These are phyloP conservation scores for Lepiota brunneoincarnata DNA, from an alignment of 768 basidiomycete genomes.

Conservation along the genomic window DNA sequence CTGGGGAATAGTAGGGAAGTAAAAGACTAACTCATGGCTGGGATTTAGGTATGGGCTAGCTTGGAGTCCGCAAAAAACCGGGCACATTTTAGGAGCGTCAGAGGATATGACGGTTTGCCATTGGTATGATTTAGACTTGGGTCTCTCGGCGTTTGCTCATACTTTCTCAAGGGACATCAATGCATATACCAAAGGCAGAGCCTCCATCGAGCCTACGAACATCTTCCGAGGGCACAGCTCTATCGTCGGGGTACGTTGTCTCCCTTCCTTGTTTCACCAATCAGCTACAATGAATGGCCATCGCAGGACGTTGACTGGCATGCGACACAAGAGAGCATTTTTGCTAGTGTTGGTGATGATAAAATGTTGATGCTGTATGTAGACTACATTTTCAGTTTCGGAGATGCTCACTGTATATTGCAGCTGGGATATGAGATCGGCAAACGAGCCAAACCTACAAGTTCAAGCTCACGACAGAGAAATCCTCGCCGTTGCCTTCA, in stretches of 20 bases:
- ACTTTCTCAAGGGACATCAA: constrained; percentile 78
- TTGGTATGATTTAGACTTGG: constrained; percentile 54
- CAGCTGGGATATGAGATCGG: constrained; percentile 91
- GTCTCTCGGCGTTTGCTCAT: not conserved
- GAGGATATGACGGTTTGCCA: constrained; percentile 96
- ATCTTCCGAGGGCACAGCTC: constrained; percentile 88
- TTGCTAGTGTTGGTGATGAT: constrained; percentile 96
- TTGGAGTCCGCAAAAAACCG: constrained; percentile 84
- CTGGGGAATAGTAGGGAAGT: no score
- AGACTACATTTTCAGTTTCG: not conserved
- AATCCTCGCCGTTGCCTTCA: constrained; percentile 89
- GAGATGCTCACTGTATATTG: not conserved
- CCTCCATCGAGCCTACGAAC: constrained; percentile 78
- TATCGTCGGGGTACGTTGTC: constrained; percentile 77
- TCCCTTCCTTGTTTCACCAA: not conserved
- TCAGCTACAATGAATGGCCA: not conserved
- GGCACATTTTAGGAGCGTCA: constrained; percentile 86
- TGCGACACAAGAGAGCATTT: constrained; percentile 72
- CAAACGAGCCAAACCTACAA: constrained; percentile 63
- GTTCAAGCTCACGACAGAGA: constrained; percentile 88
- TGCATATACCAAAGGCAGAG: constrained; percentile 77
- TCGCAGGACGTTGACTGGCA: constrained; percentile 96
- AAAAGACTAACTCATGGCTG: not conserved
- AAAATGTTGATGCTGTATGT: constrained; percentile 89
- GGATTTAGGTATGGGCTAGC: constrained; percentile 81